phyloP scores from a whole-genome alignment of 768 basidiomycete genomes.

The Lyophyllum decastes region DNA sequence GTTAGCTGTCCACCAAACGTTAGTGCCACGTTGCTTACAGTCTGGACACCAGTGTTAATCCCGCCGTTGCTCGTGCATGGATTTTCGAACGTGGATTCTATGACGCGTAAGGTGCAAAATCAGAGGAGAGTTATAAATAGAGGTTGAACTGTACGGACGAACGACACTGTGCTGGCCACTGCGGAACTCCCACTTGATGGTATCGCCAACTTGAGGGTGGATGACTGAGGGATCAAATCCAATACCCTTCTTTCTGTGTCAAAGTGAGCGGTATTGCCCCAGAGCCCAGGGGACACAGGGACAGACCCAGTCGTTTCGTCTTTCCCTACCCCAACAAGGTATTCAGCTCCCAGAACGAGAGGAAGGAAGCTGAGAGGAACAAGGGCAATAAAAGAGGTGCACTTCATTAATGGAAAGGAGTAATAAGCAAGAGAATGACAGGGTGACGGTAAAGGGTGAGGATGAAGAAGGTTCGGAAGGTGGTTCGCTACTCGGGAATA shows the following conservation, averaged over 20 bases:
- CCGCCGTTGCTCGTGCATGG: conserved; percentile 36
- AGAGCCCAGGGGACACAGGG: not conserved
- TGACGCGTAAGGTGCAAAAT: not conserved
- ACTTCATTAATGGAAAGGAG: conserved; percentile 12
- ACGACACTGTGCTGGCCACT: conserved; percentile 41
- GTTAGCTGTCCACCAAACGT: not conserved
- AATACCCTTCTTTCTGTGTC: conserved; percentile 36
- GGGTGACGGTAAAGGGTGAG: not conserved
- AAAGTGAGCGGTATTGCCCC: not conserved
- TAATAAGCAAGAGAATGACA: not conserved
- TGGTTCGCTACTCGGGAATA: not conserved
- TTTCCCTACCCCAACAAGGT: conserved; percentile 39
- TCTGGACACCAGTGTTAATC: conserved; percentile 35
- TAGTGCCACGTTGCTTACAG: conserved; percentile 23
- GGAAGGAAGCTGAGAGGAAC: conserved; percentile 19
- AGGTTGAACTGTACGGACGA: conserved; percentile 26
- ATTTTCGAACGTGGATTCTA: conserved; percentile 38
- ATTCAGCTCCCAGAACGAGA: conserved; percentile 29
- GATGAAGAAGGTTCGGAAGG: not conserved
- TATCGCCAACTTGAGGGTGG: conserved; percentile 33
- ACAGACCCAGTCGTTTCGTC: conserved; percentile 42
- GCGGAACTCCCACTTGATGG: conserved; percentile 37
- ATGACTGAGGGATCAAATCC: conserved; percentile 45
- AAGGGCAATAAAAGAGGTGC: conserved; percentile 9
- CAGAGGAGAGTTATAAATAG: not conserved